Conservation (phyloP, 1,139 yeast species). For the Taphrina populina region DNA sequence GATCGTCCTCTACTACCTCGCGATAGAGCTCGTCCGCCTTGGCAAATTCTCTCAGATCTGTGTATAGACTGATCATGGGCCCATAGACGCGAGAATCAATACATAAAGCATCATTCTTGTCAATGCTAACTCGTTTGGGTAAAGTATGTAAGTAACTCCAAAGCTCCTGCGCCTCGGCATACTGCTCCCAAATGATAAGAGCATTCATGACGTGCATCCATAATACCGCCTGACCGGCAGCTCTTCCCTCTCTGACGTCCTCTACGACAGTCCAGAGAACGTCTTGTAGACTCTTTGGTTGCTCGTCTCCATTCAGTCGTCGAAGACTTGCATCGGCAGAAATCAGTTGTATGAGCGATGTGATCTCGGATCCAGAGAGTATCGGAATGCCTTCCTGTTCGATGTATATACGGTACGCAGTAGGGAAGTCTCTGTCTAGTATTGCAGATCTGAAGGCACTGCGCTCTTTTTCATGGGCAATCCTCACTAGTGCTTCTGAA, state of each 20-base stretch:
- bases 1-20: not conserved
- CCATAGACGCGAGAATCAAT: constrained; percentile 26
- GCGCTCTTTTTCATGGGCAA: constrained; percentile 29
- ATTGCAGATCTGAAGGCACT: constrained; percentile 18
- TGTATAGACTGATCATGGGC: constrained; percentile 8
- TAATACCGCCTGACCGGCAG: constrained; percentile 18
- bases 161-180: constrained; percentile 12
- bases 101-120: constrained; percentile 4
- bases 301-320: constrained; percentile 11
- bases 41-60: constrained; percentile 5
- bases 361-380: constrained; percentile 23
- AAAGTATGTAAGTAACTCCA: constrained; percentile 5
- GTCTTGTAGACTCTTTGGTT: constrained; percentile 22
- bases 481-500: constrained; percentile 13
- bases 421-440: constrained; percentile 4
- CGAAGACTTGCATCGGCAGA: constrained; percentile 30
- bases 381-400: constrained; percentile 14
- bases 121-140: constrained; percentile 15
- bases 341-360: constrained; percentile 27
- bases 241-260: constrained; percentile 15
- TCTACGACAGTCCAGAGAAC: constrained; percentile 26
- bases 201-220: constrained; percentile 25
- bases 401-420: constrained; percentile 23
- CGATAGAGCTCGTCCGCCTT: not conserved
- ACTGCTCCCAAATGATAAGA: constrained; percentile 6